phyloP scores from a whole-genome alignment of 768 basidiomycete genomes.

The Podaxis pistillaris region DNA sequence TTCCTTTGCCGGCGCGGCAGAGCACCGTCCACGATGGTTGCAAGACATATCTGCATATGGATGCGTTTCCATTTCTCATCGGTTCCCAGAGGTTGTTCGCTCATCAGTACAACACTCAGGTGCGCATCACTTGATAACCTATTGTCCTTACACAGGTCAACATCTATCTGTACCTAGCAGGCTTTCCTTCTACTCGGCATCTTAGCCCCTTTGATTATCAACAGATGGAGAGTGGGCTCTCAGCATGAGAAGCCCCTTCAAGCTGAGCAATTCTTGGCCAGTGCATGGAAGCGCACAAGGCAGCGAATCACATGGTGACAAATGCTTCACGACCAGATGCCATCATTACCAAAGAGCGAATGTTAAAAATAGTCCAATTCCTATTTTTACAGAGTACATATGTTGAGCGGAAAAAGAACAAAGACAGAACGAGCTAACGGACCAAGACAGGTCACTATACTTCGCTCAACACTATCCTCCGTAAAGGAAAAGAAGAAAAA shows the following conservation, averaged over 20 bases:
- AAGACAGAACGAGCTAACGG: constrained; percentile 5
- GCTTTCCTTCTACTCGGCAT: too few relatives aligned
- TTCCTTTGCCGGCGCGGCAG: too few relatives aligned
- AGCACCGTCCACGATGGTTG: too few relatives aligned
- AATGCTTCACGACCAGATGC: not conserved
- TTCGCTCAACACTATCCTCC: constrained; percentile 1
- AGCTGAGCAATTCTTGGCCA: too few relatives aligned
- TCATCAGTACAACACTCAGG: not conserved
- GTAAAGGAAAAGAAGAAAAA: not conserved
- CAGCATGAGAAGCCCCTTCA: too few relatives aligned
- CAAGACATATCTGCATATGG: too few relatives aligned
- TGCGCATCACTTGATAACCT: not conserved
- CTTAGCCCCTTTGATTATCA: too few relatives aligned
- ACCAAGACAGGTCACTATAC: constrained; percentile 6
- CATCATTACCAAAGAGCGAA: not conserved
- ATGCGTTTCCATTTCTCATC: too few relatives aligned
- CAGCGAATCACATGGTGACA: not conserved
- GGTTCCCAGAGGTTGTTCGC: too few relatives aligned
- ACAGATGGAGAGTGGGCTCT: too few relatives aligned
- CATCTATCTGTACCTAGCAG: not conserved
- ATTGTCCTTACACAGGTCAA: not conserved
- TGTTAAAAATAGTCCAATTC: not conserved
- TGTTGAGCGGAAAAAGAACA: not conserved
- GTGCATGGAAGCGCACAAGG: too few relatives aligned
- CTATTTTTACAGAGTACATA: constrained; percentile 12